A percentile compares a stretch with the other conserved stretches of the same genome.
Evolutionary conservation across 2,329 filamentous ascomycete genomes (phyloP).

Genomic region (Aspergillus candidus): DNA sequence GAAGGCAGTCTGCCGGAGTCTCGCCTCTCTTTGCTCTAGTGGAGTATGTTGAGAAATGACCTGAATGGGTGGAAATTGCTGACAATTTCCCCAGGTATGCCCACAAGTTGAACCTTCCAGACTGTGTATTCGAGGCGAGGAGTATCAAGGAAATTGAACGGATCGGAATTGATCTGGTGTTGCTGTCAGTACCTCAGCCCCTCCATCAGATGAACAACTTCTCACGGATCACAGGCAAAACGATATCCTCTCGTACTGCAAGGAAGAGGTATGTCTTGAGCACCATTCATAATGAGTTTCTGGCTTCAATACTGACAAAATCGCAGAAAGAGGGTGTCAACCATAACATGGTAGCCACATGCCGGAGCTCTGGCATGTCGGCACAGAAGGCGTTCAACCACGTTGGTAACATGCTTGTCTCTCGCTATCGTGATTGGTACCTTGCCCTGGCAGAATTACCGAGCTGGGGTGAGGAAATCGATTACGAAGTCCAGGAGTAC

Average conservation of each 20-base stretch:
- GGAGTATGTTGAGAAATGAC: slow-evolving; percentile 11
- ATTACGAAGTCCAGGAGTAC: slow-evolving; percentile 19
- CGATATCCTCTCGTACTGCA: slow-evolving; percentile 23
- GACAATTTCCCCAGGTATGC: slow-evolving; percentile 8
- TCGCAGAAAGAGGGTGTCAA: slow-evolving; percentile 14
- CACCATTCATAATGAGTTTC: background rate
- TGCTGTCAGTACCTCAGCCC: slow-evolving; percentile 10
- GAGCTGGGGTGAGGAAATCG: slow-evolving; percentile 18
- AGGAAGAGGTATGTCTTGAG: slow-evolving; percentile 16
- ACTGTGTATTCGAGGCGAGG: slow-evolving; percentile 13
- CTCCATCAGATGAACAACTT: background rate
- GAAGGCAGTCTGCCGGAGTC: slow-evolving; percentile 16
- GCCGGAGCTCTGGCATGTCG: slow-evolving; percentile 11
- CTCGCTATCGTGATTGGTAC: slow-evolving; percentile 20
- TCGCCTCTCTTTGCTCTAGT: slow-evolving; percentile 17
- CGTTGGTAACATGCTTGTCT: slow-evolving; percentile 14
- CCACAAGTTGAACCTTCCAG: slow-evolving; percentile 14
- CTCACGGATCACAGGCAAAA: slow-evolving; percentile 14
- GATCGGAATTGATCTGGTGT: slow-evolving; percentile 14
- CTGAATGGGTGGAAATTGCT: too few relatives aligned
- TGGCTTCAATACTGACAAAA: background rate
- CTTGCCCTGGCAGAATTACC: slow-evolving; percentile 18
- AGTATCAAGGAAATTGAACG: slow-evolving; percentile 16
- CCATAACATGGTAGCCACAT: slow-evolving; percentile 19
- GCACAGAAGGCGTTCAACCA: slow-evolving; percentile 20